phyloP scores from a whole-genome alignment of 2,329 filamentous ascomycete genomes.

The Tolypocladium ovalisporum region DNA sequence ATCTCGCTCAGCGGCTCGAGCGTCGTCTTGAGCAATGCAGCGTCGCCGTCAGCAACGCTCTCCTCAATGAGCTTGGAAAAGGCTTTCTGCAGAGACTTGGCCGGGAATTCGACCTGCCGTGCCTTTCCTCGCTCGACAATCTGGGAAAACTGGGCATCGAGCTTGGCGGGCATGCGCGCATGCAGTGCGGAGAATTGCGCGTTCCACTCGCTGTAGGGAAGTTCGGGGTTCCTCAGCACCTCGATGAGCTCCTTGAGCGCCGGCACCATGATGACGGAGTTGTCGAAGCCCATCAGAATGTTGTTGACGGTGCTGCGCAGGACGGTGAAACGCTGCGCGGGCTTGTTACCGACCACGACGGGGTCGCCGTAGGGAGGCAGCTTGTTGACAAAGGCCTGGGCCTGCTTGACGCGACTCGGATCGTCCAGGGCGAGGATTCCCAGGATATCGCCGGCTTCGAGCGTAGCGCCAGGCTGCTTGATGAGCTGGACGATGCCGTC shows the following conservation, averaged over 20 bases:
- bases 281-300: conserved; percentile 90
- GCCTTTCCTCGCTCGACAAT: conserved; percentile 75
- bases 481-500: conserved; percentile 96
- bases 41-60: conserved; percentile 63
- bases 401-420: conserved; percentile 91
- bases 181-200: conserved; percentile 95
- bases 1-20: conserved; percentile 69
- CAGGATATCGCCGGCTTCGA: conserved; percentile 97
- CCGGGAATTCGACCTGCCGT: conserved; percentile 79
- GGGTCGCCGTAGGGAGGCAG: conserved; percentile 80
- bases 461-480: conserved; percentile 96
- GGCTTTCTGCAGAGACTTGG: conserved; percentile 74
- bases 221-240: conserved; percentile 77
- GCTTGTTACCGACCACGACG: conserved; percentile 81
- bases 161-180: conserved; percentile 89
- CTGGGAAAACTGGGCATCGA: conserved; percentile 71
- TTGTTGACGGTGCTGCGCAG: conserved; percentile 70
- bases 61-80: conserved; percentile 85
- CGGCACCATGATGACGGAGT: conserved; percentile 87
- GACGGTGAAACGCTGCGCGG: conserved; percentile 74
- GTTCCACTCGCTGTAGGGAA: conserved; percentile 94
- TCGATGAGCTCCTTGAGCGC: conserved; percentile 84
- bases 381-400: conserved; percentile 84
- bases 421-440: conserved; percentile 94
- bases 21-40: conserved; percentile 58